Evolutionary conservation across 495 filamentous ascomycete genomes (phyloP), one percentile per base, ranked within the genome.

Genomic region (Halenospora varia): DNA sequence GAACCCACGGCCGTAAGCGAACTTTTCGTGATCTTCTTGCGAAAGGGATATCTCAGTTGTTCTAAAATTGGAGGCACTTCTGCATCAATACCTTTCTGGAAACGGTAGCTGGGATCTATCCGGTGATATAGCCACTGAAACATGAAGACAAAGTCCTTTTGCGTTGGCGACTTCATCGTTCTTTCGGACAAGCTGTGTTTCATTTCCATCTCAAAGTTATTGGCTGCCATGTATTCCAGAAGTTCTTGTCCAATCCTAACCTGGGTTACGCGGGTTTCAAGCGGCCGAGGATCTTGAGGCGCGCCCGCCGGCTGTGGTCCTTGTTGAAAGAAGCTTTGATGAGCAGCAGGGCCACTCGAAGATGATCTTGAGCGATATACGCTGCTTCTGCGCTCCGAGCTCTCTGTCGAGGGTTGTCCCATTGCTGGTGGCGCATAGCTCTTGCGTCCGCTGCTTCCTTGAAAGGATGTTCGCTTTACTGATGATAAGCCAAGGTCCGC

Each of bases 41-140:
- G 90, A 64, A 88, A 97, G 0, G 94, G 94, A 71, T 99, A 99
- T 41, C 94, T 85, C 61, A 99, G 68, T 63, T 94, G 92, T 62
- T 96, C 95, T 17, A 99, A 73, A 40, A 97, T 85, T 0, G 88
- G 85, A 11, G 92, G 90, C 0, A 97, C 92, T 68, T 99, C 94
- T 17, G 90, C 85, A 70, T 97, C 94, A 66, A 97, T 96, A 35
- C 85, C 86, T 67, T 94, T 95, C 59, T 87, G 85, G 66, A 97
- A 96, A 15, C 86, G 83, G 67, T 97, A 96, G 54, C 86, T 86
- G 0, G 94, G 92, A 67, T 99, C 94, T 57, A 99, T 90, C 42
- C 90, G 87, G 62, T 88, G 88, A 68, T 99, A 99, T 1, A 99
- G 80, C 88, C 91, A 99, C 71, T 97, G 91, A 70, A 99, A 99